Evolutionary conservation across 1,284 basidiomycete genomes (phyloP), one percentile per base, ranked within the genome.

Genomic region (Ceratobasidium sp.): DNA sequence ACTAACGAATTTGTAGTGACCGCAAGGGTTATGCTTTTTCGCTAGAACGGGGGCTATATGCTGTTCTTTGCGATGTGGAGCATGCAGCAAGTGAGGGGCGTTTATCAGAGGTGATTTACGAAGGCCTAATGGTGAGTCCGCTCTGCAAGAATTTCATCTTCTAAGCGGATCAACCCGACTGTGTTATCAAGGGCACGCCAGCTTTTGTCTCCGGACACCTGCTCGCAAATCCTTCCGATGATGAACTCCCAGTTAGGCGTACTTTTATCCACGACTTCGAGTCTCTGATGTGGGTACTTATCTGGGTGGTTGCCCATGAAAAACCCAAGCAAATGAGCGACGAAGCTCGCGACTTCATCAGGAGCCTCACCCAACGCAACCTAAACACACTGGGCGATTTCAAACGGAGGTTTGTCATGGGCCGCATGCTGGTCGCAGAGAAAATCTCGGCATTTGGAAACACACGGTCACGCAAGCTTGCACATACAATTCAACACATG

Each of bases 191-290:
- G 65, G 65, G 65, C 46, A 66, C 65, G 23, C 65, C 65, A 15
- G 65, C 65, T 33, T 66, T 66, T n/a, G 28, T 66, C 10, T 66
- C 65, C 15, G 65, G 46, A 3, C 46, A 66, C 12, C 44, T 66
- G n/a, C 65, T 66, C 10, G 3, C 28, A 7, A 26, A 15, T 23
- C 23, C 46, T 46, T 6, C 17, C 28, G 40, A 15, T 23, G 44
- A 28, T 9, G 15, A 66, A 26, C n/a, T 10, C 2, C 44, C 65
- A 1, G 65, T 66, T 5, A 20, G 6, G 3, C 65, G 33, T n/a
- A 66, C 46, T 17, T 50, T 66, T 33, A 48, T 66, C 12, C 65
- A 66, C 46, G 65, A 66, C 44, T 15, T 66, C 13, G 65, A 66
- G 48, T 66, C 65, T 13, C 12, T 66, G 6, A 10, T 66, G 9